Conservation (phyloP, 345 rosid genomes). For the Aquilaria yunnanensis region DNA sequence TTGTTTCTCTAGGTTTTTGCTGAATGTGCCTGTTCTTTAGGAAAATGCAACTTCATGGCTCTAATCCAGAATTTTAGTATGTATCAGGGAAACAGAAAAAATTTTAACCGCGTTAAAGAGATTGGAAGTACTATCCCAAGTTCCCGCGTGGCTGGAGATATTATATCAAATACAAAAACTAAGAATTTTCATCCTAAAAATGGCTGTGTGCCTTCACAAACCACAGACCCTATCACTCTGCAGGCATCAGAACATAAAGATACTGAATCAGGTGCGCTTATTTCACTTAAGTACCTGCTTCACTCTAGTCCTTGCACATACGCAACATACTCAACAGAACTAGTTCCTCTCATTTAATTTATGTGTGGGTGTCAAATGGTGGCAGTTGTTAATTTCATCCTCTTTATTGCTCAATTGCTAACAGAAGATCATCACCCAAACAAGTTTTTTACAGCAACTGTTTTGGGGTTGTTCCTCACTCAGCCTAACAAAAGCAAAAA, state of each 20-base stretch:
- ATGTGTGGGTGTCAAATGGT: conserved; percentile 9
- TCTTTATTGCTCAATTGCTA: conserved; percentile 21
- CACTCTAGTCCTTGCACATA: conserved; percentile 33
- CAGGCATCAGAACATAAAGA: conserved; percentile 76
- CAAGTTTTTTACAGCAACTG: conserved; percentile 31
- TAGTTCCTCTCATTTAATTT: conserved; percentile 8
- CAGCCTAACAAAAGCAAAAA: conserved; percentile 32
- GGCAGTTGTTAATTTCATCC: conserved; percentile 12
- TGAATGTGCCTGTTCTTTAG: too few species aligned
- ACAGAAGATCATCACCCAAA: conserved; percentile 41
- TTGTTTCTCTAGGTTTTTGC: too few species aligned
- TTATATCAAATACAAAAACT: conserved; percentile 32
- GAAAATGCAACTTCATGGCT: too few species aligned
- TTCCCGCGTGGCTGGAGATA: conserved; percentile 44
- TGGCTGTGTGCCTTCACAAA: conserved; percentile 41
- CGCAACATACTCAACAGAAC: conserved; percentile 41
- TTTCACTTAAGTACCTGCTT: conserved; percentile 8
- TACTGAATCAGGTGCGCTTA: conserved; percentile 69
- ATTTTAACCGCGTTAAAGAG: conserved; percentile 45
- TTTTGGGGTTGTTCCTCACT: conserved; percentile 25
- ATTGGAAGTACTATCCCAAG: conserved; percentile 33
- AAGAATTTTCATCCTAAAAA: conserved; percentile 40
- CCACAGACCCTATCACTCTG: conserved; percentile 53
- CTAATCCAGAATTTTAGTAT: too few species aligned
- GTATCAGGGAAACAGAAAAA: conserved; percentile 60